phyloP scores from a whole-genome alignment of 2,329 filamentous ascomycete species.

The Pyrenophora seminiperda region DNA sequence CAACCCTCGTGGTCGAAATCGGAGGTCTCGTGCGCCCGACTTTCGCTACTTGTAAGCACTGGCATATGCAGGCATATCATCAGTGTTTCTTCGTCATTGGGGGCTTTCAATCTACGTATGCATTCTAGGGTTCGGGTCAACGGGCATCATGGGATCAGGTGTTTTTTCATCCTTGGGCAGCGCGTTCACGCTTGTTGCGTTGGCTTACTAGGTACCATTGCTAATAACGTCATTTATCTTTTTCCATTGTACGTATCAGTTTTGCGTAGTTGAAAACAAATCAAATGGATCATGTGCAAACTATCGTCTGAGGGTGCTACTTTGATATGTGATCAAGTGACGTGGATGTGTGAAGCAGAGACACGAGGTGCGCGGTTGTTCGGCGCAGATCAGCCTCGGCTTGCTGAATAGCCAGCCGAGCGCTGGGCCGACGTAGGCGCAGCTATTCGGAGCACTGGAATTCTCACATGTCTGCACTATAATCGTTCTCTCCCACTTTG shows the following conservation, averaged over 20 bases:
- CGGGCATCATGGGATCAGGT: no score
- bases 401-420: slow-evolving; percentile 26
- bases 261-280: no score
- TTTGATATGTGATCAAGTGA: no score
- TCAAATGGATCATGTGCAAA: no score
- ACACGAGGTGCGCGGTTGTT: slow-evolving; percentile 6
- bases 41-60: slow-evolving; percentile 48
- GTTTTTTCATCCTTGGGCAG: no score
- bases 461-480: slow-evolving; percentile 33
- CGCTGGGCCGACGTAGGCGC: slow-evolving; percentile 31
- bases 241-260: no score
- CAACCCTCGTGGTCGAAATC: slow-evolving; percentile 84
- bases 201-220: no score
- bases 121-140: no score
- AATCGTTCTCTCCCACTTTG: slow-evolving; percentile 19
- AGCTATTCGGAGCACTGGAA: slow-evolving; percentile 36
- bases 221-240: no score
- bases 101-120: no score
- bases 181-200: no score
- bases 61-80: not conserved
- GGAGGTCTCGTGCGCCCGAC: slow-evolving; percentile 83
- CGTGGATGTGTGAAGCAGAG: not conserved
- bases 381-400: slow-evolving; percentile 30
- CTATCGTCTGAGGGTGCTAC: no score
- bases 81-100: not conserved